Percentiles rank a stretch among this genome's conserved stretches.
Conservation (phyloP, 495 filamentous ascomycete genomes). For the Hypoxylon subgilvum region DNA sequence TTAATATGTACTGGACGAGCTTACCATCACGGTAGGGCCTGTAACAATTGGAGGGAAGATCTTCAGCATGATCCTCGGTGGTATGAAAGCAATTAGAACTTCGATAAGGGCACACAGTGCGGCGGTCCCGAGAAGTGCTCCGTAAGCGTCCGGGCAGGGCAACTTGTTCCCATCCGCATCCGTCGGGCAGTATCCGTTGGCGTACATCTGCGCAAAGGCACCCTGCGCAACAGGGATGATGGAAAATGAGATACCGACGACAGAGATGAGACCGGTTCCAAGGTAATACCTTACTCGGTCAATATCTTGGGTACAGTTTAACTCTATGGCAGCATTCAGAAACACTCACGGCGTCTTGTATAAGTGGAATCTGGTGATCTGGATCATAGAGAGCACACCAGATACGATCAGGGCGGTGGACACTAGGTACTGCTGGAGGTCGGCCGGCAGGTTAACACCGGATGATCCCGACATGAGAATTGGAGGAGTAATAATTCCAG, state of each 20-base stretch:
- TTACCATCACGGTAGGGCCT: slow-evolving; percentile 78
- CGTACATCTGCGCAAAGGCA: slow-evolving; percentile 84
- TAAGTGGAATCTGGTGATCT: slow-evolving; percentile 86
- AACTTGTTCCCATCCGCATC: slow-evolving; percentile 67
- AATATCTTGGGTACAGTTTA: no score
- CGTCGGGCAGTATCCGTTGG: slow-evolving; percentile 74
- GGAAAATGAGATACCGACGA: slow-evolving; percentile 87
- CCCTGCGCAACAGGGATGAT: slow-evolving; percentile 84
- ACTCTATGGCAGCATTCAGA: neutral
- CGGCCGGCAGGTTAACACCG: slow-evolving; percentile 68
- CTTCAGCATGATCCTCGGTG: slow-evolving; percentile 69
- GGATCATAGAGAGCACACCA: slow-evolving; percentile 77
- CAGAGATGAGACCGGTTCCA: slow-evolving; percentile 86
- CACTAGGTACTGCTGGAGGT: slow-evolving; percentile 75
- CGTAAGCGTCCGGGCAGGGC: slow-evolving; percentile 85
- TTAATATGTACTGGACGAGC: no score
- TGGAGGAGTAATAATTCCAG: slow-evolving; percentile 73
- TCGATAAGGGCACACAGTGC: slow-evolving; percentile 73
- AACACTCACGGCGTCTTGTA: slow-evolving; percentile 68
- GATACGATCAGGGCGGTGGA: slow-evolving; percentile 88
- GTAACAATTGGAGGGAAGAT: slow-evolving; percentile 92
- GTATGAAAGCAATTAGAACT: slow-evolving; percentile 76
- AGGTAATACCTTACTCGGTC: slow-evolving; percentile 66
- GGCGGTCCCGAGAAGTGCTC: slow-evolving; percentile 79
- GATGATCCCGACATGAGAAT: slow-evolving; percentile 71